Percentiles rank a stretch among this genome's conserved stretches.
phyloP scores from a whole-genome alignment of 2,329 filamentous ascomycete genomes.

The Ambrosiella beaveri region DNA sequence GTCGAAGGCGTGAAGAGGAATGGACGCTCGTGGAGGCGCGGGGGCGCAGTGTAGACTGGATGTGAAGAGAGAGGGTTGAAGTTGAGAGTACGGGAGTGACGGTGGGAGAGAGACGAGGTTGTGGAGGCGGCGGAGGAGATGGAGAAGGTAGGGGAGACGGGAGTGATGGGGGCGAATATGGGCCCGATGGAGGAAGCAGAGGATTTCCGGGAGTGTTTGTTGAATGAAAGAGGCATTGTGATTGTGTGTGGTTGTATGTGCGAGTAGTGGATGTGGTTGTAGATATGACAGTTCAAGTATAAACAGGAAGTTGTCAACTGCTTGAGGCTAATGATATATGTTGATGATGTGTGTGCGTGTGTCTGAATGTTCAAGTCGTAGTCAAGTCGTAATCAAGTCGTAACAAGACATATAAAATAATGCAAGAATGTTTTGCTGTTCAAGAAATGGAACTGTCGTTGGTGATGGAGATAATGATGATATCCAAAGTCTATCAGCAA shows the following conservation, averaged over 20 bases:
- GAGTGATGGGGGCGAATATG: background rate
- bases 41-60: conserved; percentile 10
- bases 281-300: background rate
- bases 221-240: conserved; percentile 9
- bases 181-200: conserved; percentile 6
- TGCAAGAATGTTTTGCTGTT: too few species aligned
- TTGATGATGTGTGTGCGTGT: too few species aligned
- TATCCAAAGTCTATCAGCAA: too few species aligned
- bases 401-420: too few species aligned
- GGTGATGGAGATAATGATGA: too few species aligned
- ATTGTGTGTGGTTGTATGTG: background rate
- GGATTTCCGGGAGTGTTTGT: conserved; percentile 8
- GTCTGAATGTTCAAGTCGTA: too few species aligned
- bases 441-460: too few species aligned
- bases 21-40: conserved; percentile 12
- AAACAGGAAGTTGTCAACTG: background rate
- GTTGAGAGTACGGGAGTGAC: conserved; percentile 11
- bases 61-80: conserved; percentile 12
- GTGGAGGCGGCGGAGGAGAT: background rate
- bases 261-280: background rate
- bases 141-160: background rate
- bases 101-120: conserved; percentile 6
- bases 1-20: conserved; percentile 9
- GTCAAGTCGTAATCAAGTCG: too few species aligned
- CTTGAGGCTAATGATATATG: background rate